Percentiles rank a stretch among this genome's conserved stretches.
These are phyloP conservation scores for Teunomyces tritomae DNA, from an alignment of 805 yeast genomes.

Conservation along the genomic window DNA sequence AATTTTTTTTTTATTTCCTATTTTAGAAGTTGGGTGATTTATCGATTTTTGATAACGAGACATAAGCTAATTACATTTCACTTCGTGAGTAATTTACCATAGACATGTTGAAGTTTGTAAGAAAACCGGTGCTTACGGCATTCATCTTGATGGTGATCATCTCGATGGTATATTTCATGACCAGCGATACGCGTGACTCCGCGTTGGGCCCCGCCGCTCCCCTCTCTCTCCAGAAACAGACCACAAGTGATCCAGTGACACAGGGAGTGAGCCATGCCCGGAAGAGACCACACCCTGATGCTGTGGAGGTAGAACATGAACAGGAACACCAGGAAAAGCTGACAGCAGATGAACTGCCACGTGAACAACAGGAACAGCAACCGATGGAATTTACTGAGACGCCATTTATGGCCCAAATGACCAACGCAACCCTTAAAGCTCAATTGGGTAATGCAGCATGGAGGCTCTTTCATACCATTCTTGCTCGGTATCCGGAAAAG, in stretches of 20 bases:
- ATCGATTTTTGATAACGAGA: neutral
- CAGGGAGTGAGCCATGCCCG: neutral
- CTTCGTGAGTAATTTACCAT: neutral
- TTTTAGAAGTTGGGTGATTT: neutral
- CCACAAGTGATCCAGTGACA: neutral
- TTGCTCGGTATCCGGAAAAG: constrained; percentile 86
- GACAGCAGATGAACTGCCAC: neutral
- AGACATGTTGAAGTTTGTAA: constrained; percentile 13
- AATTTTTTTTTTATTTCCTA: neutral
- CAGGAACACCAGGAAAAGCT: neutral
- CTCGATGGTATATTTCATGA: constrained; percentile 26
- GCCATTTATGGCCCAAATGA: constrained; percentile 92
- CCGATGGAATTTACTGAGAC: constrained; percentile 10
- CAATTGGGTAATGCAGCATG: constrained; percentile 90
- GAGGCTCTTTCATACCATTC: constrained; percentile 84
- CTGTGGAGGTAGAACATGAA: neutral
- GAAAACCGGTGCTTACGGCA: constrained; percentile 28
- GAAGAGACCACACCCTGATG: neutral
- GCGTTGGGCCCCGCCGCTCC: constrained; percentile 24
- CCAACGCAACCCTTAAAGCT: constrained; percentile 75
- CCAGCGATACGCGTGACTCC: constrained; percentile 13
- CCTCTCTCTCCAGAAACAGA: constrained; percentile 14
- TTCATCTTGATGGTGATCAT: constrained; percentile 22
- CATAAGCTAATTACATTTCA: neutral
- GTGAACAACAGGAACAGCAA: neutral